Percentiles rank a stretch among this genome's conserved stretches.
These are phyloP conservation scores for Aspergillus cavernicola DNA, from an alignment of 495 filamentous ascomycete genomes.

Conservation along the genomic window DNA sequence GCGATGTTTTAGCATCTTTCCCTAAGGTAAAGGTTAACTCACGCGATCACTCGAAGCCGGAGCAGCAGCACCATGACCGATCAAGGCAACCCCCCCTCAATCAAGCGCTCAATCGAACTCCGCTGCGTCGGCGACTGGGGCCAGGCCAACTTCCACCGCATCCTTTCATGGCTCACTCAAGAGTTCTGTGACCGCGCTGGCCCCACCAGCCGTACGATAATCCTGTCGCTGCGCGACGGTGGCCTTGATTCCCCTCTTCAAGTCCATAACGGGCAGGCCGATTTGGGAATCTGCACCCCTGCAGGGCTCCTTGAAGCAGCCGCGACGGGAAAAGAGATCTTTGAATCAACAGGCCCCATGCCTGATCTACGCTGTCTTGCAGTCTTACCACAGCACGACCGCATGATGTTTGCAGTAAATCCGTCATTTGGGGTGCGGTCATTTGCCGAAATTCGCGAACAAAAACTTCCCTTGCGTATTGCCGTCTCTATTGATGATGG, in stretches of 20 bases:
- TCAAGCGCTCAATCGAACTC: slow-evolving; percentile 4
- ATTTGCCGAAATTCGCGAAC: neutral
- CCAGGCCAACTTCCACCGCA: slow-evolving; percentile 13
- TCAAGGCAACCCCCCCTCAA: too few relatives aligned
- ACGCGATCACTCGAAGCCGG: too few relatives aligned
- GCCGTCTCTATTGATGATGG: slow-evolving; percentile 4
- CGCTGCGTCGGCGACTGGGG: slow-evolving; percentile 13
- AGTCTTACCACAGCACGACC: slow-evolving; percentile 9
- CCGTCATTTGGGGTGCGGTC: neutral
- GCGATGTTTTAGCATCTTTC: too few relatives aligned
- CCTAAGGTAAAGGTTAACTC: too few relatives aligned
- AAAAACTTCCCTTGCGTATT: slow-evolving; percentile 5
- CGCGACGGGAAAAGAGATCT: neutral
- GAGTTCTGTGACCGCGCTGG: slow-evolving; percentile 15
- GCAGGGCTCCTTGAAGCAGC: neutral
- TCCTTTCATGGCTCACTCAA: slow-evolving; percentile 12
- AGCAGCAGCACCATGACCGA: too few relatives aligned
- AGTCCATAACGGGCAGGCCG: neutral
- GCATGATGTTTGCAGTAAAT: slow-evolving; percentile 9
- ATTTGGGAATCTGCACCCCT: slow-evolving; percentile 5
- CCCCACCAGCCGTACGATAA: neutral
- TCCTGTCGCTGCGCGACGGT: slow-evolving; percentile 2
- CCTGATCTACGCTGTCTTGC: slow-evolving; percentile 1
- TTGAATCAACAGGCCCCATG: neutral
- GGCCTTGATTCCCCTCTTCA: neutral